A percentile compares a stretch with the other conserved stretches of the same genome.
These are phyloP conservation scores for Bolboschoenus planiculmis DNA, from an alignment of 176 grass and related monocot species.

Conservation along the genomic window DNA sequence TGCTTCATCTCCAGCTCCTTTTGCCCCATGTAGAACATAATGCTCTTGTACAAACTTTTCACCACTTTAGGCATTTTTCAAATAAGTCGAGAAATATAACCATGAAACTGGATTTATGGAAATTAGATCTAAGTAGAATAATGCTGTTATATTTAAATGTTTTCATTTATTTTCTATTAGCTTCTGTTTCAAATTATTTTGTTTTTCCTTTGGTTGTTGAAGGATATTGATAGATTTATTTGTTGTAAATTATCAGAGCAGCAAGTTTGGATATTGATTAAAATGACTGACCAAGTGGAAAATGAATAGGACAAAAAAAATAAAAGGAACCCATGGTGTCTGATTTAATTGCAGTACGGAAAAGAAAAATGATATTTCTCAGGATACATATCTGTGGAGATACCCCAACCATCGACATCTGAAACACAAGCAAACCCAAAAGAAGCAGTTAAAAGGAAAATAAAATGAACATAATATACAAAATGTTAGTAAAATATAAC, in stretches of 20 bases:
- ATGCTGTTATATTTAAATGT: not conserved
- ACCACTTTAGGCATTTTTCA: conserved; percentile 37
- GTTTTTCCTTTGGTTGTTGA: not conserved
- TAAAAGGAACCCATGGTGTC: not conserved
- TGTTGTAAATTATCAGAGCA: not conserved
- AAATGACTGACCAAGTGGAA: not conserved
- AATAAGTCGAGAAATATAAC: not conserved
- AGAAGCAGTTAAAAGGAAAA: conserved; percentile 10
- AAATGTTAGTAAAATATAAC: not conserved
- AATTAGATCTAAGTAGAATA: not conserved
- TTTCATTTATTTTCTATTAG: not conserved
- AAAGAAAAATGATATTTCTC: not conserved
- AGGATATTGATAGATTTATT: not conserved
- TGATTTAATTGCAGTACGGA: not conserved
- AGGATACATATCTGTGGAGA: conserved; percentile 88
- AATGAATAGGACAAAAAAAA: not conserved
- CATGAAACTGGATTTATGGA: not conserved
- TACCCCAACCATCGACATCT: conserved; percentile 86
- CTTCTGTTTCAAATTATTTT: not conserved
- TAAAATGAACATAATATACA: not conserved
- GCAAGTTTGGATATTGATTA: not conserved
- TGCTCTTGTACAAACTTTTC: conserved; percentile 84
- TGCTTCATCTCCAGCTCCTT: conserved; percentile 86
- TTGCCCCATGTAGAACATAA: conserved; percentile 93
- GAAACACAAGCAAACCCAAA: conserved; percentile 28